Conservation (phyloP, 1,139 yeast genomes). For the Pichia sp. region DNA sequence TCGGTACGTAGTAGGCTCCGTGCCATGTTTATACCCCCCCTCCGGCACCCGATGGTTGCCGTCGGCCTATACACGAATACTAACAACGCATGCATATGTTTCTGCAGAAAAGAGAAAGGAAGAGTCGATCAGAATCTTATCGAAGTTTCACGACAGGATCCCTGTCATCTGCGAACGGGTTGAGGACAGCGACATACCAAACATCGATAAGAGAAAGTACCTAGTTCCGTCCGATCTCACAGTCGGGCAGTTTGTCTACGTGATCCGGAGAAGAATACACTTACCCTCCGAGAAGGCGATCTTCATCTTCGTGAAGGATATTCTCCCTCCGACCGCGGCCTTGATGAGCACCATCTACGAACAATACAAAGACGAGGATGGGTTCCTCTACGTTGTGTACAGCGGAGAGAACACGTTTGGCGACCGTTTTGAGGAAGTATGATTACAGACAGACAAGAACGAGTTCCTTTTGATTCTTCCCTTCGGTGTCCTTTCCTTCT, state of each 20-base stretch:
- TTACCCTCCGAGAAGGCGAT: slow-evolving; percentile 97
- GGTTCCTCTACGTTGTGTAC: slow-evolving; percentile 89
- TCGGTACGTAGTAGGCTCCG: slow-evolving; percentile 49
- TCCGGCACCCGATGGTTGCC: not conserved
- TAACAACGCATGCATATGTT: not conserved
- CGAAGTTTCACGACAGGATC: slow-evolving; percentile 85
- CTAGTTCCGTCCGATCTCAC: slow-evolving; percentile 94
- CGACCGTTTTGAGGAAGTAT: slow-evolving; percentile 20
- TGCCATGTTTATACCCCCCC: not conserved
- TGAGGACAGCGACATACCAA: slow-evolving; percentile 93
- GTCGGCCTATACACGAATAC: not conserved
- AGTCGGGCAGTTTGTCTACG: slow-evolving; percentile 97
- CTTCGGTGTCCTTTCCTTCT: not conserved
- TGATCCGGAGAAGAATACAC: slow-evolving; percentile 91
- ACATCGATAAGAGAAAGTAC: slow-evolving; percentile 94
- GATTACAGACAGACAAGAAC: not conserved
- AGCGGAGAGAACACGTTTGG: slow-evolving; percentile 86
- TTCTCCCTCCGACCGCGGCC: slow-evolving; percentile 96
- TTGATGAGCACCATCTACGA: slow-evolving; percentile 91
- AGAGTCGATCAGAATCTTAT: slow-evolving; percentile 87
- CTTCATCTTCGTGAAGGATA: slow-evolving; percentile 92
- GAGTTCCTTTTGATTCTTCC: not conserved
- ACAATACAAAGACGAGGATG: slow-evolving; percentile 96
- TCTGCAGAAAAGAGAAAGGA: slow-evolving; percentile 83
- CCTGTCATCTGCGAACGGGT: slow-evolving; percentile 98